phyloP scores from a whole-genome alignment of 768 basidiomycete genomes.

The Calocera cornea region DNA sequence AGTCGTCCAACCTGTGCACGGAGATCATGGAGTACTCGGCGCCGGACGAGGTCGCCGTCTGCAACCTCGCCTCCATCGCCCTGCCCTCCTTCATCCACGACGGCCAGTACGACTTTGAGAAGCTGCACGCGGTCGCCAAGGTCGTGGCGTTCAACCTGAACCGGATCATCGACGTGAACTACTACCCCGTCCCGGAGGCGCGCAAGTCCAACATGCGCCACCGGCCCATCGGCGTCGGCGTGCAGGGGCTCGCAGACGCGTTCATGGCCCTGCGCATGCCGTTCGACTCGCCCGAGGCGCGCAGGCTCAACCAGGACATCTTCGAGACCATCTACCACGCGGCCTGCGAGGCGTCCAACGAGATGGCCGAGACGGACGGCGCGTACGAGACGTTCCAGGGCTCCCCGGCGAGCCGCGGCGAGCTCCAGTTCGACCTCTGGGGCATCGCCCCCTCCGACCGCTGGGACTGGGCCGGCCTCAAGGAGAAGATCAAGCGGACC shows the following conservation, averaged over 20 bases:
- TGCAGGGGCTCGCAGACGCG: slow-evolving; percentile 92
- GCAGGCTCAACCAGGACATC: slow-evolving; percentile 82
- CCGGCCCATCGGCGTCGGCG: slow-evolving; percentile 93
- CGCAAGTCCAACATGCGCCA: slow-evolving; percentile 90
- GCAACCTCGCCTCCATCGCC: slow-evolving; percentile 94
- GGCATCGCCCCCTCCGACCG: slow-evolving; percentile 73
- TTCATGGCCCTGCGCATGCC: slow-evolving; percentile 97
- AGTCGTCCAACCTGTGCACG: slow-evolving; percentile 96
- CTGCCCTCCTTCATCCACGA: slow-evolving; percentile 80
- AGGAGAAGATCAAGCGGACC: slow-evolving; percentile 65
- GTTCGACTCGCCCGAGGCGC: slow-evolving; percentile 80
- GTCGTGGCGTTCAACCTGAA: slow-evolving; percentile 90
- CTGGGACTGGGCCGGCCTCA: slow-evolving; percentile 88
- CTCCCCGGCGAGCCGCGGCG: slow-evolving; percentile 76
- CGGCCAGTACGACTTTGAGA: slow-evolving; percentile 75
- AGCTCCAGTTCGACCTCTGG: slow-evolving; percentile 93
- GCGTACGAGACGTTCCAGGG: slow-evolving; percentile 83
- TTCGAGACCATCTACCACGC: slow-evolving; percentile 99
- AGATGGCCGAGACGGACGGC: slow-evolving; percentile 66
- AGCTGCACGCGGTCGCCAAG: slow-evolving; percentile 85
- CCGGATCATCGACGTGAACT: slow-evolving; percentile 86
- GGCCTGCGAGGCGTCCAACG: slow-evolving; percentile 78
- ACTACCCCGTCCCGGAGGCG: slow-evolving; percentile 87
- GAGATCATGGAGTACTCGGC: slow-evolving; percentile 98
- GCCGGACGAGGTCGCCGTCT: slow-evolving; percentile 94